Percentiles rank a stretch among this genome's conserved stretches.
Evolutionary conservation across 176 grass and related monocot species (phyloP).

Genomic region (Themeda triandra): DNA sequence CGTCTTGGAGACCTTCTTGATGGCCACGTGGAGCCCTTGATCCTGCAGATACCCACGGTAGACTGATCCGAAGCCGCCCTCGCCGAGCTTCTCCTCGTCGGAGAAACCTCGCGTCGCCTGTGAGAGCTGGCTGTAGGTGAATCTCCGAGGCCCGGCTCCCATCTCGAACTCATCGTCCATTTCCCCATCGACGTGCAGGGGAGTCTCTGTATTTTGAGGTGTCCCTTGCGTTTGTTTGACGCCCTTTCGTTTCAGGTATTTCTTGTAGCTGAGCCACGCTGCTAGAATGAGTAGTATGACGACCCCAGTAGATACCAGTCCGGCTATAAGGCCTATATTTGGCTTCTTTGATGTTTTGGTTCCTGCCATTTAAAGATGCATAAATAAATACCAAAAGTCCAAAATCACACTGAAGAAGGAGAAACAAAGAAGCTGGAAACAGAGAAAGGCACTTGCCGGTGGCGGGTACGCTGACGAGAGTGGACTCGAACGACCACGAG

Average conservation of each 20-base stretch:
- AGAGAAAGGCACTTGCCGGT: not conserved
- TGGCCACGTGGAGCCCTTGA: not conserved
- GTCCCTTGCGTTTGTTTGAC: not conserved
- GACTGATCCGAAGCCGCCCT: not conserved
- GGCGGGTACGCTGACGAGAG: not conserved
- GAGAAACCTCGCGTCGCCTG: not conserved
- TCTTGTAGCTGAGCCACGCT: not conserved
- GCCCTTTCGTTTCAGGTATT: not conserved
- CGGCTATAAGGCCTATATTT: not conserved
- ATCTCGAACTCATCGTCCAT: not conserved
- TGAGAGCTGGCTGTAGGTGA: not conserved
- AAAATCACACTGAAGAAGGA: too few species aligned
- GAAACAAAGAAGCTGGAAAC: not conserved
- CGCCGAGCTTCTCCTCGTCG: not conserved
- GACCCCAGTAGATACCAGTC: not conserved
- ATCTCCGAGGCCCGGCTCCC: not conserved
- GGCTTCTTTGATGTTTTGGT: not conserved
- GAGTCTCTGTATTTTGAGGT: not conserved
- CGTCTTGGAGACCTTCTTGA: not conserved
- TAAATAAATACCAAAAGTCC: not conserved
- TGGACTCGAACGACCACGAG: constrained; percentile 18
- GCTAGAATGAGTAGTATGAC: not conserved
- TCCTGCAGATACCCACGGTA: not conserved
- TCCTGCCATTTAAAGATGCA: not conserved
- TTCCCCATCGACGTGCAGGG: not conserved